Evolutionary conservation across 1,284 basidiomycete species (phyloP), one percentile per base, ranked within the genome.

Genomic region (Boletus albobrunnescens): DNA sequence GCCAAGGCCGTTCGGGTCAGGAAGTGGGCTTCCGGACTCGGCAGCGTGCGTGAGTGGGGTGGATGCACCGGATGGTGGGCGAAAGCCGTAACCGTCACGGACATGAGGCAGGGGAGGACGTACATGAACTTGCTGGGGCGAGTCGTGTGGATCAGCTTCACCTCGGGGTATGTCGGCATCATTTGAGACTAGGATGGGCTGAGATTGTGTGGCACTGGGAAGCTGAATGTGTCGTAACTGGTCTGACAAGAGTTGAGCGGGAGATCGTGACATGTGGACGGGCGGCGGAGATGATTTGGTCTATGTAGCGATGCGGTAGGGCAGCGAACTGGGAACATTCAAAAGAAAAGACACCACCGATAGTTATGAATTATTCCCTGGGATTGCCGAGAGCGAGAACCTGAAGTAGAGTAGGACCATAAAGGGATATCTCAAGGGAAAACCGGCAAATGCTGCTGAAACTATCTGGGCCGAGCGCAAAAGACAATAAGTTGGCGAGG

Each of bases 1-100:
- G 3, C 93, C 94, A 13, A 96, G 77, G 33, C 94, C 94, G 58
- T 95, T 81, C 36, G 80, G 81, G 69, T 94, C 91, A 36, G 87
- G 87, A 28, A 93, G 79, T 48, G 80, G 74, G 55, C 67, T 71
- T 24, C 45, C 56, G 2, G 41, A 56, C 40, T 53, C 60, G 10
- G 54, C 56, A 19, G 55, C 52, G 35, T 65, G 58, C 10, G 66
- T 68, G 17, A 75, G 60, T 41, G 84, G 87, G 3, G 87, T 87
- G n/a, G 79, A 76, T 32, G 76, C 63, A 3, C 84, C 85, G 17
- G 85, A 87, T 28, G 75, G 63, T 7, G 79, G 72, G 16, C 87
- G 79, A 69, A 92, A 92, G 47, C 89, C 89, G 67, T 91, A 91
- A 44, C 87, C 89, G 44, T 91, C 89, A 47, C 75, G 77, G 13